Evolutionary conservation across 2,329 filamentous ascomycete genomes (phyloP).

Genomic region (Calycina herbarum): DNA sequence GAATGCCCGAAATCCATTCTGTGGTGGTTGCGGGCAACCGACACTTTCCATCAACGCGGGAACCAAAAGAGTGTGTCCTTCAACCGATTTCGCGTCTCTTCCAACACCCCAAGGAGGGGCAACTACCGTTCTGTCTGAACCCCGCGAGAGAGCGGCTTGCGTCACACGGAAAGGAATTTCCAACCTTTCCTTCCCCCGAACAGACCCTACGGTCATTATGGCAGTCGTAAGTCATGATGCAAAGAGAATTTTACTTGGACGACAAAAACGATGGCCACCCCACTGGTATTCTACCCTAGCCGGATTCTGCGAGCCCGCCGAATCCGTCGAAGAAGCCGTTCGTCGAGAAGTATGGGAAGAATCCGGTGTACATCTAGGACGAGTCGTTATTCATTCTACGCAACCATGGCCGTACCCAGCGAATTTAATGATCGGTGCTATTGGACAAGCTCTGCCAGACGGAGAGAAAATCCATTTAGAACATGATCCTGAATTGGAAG

Average conservation of each 20-base stretch:
- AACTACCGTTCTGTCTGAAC: constrained; percentile 39
- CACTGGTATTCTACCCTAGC: constrained; percentile 88
- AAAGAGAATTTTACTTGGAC: constrained; percentile 68
- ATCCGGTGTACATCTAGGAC: constrained; percentile 71
- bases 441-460: constrained; percentile 78
- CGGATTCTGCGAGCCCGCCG: constrained; percentile 81
- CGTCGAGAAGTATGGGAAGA: constrained; percentile 86
- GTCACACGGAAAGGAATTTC: constrained; percentile 81
- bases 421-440: constrained; percentile 82
- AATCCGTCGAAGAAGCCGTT: constrained; percentile 83
- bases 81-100: constrained; percentile 57
- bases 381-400: constrained; percentile 78
- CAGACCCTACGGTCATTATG: constrained; percentile 86
- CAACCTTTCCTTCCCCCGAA: constrained; percentile 89
- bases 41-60: constrained; percentile 79
- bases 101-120: constrained; percentile 42
- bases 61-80: constrained; percentile 77
- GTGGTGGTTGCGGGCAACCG: constrained; percentile 80
- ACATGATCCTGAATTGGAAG: constrained; percentile 88
- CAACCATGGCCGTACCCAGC: constrained; percentile 88
- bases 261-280: constrained; percentile 79
- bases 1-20: constrained; percentile 92
- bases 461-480: constrained; percentile 81
- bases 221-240: constrained; percentile 83
- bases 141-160: constrained; percentile 66